Conservation (phyloP, 306 rosid genomes). For the Morella rubra region DNA sequence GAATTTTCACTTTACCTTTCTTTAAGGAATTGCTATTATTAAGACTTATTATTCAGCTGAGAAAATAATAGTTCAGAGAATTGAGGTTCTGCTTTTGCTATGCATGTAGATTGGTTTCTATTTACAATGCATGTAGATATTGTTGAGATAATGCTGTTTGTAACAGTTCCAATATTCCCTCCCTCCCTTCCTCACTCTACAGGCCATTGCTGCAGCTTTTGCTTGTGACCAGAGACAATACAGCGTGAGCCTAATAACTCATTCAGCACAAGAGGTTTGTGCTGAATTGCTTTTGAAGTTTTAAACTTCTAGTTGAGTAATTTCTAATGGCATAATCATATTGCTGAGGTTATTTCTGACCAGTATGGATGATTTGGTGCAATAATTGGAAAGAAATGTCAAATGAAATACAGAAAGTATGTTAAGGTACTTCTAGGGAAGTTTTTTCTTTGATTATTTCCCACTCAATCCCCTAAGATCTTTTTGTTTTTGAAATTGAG, state of each 20-base stretch:
- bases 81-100: background rate
- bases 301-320: constrained; percentile 9
- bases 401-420: no score
- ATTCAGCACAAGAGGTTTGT: constrained; percentile 66
- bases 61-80: background rate
- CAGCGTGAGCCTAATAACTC: constrained; percentile 57
- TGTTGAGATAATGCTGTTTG: background rate
- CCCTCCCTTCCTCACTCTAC: constrained; percentile 15
- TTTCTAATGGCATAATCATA: background rate
- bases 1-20: no score
- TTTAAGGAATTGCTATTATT: background rate
- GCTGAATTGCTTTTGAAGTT: constrained; percentile 3
- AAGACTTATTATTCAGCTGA: background rate
- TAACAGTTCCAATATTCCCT: background rate
- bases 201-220: constrained; percentile 82
- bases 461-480: no score
- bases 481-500: no score
- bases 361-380: background rate
- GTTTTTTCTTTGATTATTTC: no score
- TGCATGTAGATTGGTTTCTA: no score
- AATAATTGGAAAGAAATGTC: no score
- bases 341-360: background rate
- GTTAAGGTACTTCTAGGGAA: no score
- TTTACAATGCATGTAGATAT: background rate
- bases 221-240: constrained; percentile 66